These are phyloP conservation scores for Aspergillus pseudonomiae DNA, from an alignment of 2,329 filamentous ascomycete species.

Conservation along the genomic window DNA sequence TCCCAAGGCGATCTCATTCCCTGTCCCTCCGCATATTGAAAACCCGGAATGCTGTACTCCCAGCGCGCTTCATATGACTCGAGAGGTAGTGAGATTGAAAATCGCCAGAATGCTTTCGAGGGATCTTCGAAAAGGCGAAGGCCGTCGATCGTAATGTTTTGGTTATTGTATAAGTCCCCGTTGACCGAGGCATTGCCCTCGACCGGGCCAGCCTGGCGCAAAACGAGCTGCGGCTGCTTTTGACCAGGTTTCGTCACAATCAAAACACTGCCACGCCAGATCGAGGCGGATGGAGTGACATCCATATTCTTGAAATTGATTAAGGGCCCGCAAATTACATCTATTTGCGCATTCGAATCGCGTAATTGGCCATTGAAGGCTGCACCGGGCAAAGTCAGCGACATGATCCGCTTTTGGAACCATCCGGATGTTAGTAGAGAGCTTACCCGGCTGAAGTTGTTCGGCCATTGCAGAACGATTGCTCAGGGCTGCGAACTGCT, in stretches of 20 bases:
- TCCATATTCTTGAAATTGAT: conserved; percentile 54
- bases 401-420: neutral
- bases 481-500: neutral
- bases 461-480: conserved; percentile 7
- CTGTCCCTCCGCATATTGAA: conserved; percentile 62
- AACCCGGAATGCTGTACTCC: conserved; percentile 72
- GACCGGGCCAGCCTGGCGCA: conserved; percentile 39
- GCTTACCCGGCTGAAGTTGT: conserved; percentile 1
- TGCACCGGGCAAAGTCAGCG: conserved; percentile 6
- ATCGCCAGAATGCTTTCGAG: conserved; percentile 63
- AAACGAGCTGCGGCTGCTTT: conserved; percentile 61
- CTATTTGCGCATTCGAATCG: conserved; percentile 32
- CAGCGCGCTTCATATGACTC: conserved; percentile 74
- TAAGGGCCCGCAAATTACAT: conserved; percentile 52
- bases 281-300: conserved; percentile 32
- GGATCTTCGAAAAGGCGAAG: conserved; percentile 64
- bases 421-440: neutral
- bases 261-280: conserved; percentile 84
- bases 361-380: conserved; percentile 26
- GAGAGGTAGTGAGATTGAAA: conserved; percentile 64
- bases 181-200: conserved; percentile 25
- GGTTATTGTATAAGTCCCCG: conserved; percentile 16
- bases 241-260: conserved; percentile 77
- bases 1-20: conserved; percentile 56
- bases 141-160: conserved; percentile 44